Evolutionary conservation across 2,329 filamentous ascomycete species (phyloP), one percentile per base, ranked within the genome.

Genomic region (Cladosporium austrohemisphaericum): DNA sequence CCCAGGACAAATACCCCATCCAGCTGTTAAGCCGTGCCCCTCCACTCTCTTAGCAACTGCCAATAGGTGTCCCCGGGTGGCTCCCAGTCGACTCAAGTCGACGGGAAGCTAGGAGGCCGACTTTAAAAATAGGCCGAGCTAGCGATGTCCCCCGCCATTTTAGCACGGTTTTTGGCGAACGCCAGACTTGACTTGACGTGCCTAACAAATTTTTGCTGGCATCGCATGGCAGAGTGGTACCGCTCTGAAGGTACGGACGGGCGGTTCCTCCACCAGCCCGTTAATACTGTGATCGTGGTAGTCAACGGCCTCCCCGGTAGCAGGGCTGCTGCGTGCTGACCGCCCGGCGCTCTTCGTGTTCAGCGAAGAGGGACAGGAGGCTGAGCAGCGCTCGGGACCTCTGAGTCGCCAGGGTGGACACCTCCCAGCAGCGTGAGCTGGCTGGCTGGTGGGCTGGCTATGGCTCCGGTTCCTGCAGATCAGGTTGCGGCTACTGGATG

Each of bases 391-490:
- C 36, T n/a, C n/a, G n/a, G n/a, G n/a, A n/a, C n/a, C 36, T 23
- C 14, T 19, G 25, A 14, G 33, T 36, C n/a, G 35, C 35, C 38
- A n/a, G 38, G 18, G 25, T 19, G 38, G 14, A 20, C 25, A 41
- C 38, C 26, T 19, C 19, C 19, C 31, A 35, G 29, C 20, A 45
- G 28, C 28, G 14, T 10, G 28, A 31, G 11, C 19, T 6, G 8
- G 13, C 6, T 16, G 19, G 41, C 41, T 29, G 6, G 8, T 10
- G 22, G 23, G 38, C 38, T 41, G 41, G 29, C 29, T 38, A n/a
- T n/a, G 45, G 9, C 25, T 28, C 45, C 29, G 11, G 45, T 48
- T 48, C 45, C 45, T 48, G 35, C 45, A 48, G 45, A 48, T 48
- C 35, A 29, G 45, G 11, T 31, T 38, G 45, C 36, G 35, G 45